A percentile compares a stretch with the other conserved stretches of the same genome.
phyloP scores from a whole-genome alignment of 257 asterid species.

The Capsicum rhomboideum region DNA sequence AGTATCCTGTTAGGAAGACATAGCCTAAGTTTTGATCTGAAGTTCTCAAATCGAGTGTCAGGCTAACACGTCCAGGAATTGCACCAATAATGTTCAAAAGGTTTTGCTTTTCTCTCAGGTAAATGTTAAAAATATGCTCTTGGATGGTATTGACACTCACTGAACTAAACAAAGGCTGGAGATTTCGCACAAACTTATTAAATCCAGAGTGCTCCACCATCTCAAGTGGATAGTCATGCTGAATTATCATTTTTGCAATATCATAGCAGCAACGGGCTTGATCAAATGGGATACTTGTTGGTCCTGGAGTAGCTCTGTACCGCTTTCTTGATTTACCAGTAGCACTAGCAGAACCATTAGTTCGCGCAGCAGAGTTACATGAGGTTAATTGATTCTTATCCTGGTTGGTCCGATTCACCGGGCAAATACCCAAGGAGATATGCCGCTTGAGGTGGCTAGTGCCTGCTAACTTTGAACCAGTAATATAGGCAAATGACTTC shows the following conservation, averaged over 20 bases:
- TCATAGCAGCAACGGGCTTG: conserved; percentile 35
- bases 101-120: conserved; percentile 53
- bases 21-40: conserved; percentile 50
- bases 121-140: conserved; percentile 45
- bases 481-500: conserved; percentile 70
- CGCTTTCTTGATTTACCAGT: conserved; percentile 57
- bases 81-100: conserved; percentile 39
- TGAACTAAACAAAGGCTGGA: conserved; percentile 53
- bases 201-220: conserved; percentile 68
- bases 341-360: conserved; percentile 31
- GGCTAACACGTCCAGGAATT: conserved; percentile 63
- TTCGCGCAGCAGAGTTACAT: conserved; percentile 15
- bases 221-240: conserved; percentile 68
- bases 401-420: conserved; percentile 29
- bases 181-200: conserved; percentile 39
- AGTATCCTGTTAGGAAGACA: conserved; percentile 57
- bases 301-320: conserved; percentile 37
- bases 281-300: conserved; percentile 15
- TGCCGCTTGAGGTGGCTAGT: conserved; percentile 93
- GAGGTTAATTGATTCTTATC: conserved; percentile 27
- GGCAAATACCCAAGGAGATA: conserved; percentile 71
- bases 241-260: conserved; percentile 71
- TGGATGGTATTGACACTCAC: conserved; percentile 26
- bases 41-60: conserved; percentile 54
- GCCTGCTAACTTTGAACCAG: conserved; percentile 74